Evolutionary conservation across 495 filamentous ascomycete genomes (phyloP).

Genomic region (Pyrenula aspistea): DNA sequence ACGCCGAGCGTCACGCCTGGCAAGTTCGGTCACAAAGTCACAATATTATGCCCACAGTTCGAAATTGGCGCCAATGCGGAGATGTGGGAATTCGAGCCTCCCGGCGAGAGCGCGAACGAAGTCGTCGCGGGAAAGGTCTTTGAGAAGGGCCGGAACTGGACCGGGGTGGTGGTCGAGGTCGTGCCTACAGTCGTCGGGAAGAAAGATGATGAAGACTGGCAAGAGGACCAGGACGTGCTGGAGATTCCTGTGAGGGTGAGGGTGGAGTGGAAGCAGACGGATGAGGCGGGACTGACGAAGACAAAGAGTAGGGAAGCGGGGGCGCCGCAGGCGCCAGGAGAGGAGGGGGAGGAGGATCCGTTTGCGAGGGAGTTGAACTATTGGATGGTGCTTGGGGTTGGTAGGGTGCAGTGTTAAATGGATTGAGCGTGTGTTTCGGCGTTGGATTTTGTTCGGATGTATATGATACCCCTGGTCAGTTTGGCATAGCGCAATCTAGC

Average conservation of each 20-base stretch:
- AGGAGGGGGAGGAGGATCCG: constrained; percentile 29
- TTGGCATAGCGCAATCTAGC: too few relatives aligned
- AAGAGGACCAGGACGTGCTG: constrained; percentile 73
- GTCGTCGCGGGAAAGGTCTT: constrained; percentile 81
- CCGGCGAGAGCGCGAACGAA: constrained; percentile 36
- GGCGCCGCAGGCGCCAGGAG: constrained; percentile 1
- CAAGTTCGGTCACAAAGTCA: constrained; percentile 63
- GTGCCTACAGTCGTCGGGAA: constrained; percentile 34
- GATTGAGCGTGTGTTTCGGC: background rate
- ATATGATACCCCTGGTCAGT: background rate
- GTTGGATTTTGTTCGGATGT: background rate
- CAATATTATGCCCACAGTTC: constrained; percentile 88
- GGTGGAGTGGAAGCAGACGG: constrained; percentile 70
- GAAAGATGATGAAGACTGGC: background rate
- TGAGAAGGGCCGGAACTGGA: constrained; percentile 93
- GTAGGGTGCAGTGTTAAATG: constrained; percentile 41
- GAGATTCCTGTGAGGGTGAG: constrained; percentile 92
- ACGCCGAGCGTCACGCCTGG: constrained; percentile 76
- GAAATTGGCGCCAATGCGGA: constrained; percentile 91
- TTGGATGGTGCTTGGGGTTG: constrained; percentile 87
- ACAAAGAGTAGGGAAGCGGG: constrained; percentile 28
- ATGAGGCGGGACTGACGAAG: constrained; percentile 36
- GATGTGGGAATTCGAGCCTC: constrained; percentile 79
- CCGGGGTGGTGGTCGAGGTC: constrained; percentile 81
- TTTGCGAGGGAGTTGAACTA: constrained; percentile 75